phyloP scores from a whole-genome alignment of 208 protist genomes.

The Acanthamoeba rhysodes region DNA sequence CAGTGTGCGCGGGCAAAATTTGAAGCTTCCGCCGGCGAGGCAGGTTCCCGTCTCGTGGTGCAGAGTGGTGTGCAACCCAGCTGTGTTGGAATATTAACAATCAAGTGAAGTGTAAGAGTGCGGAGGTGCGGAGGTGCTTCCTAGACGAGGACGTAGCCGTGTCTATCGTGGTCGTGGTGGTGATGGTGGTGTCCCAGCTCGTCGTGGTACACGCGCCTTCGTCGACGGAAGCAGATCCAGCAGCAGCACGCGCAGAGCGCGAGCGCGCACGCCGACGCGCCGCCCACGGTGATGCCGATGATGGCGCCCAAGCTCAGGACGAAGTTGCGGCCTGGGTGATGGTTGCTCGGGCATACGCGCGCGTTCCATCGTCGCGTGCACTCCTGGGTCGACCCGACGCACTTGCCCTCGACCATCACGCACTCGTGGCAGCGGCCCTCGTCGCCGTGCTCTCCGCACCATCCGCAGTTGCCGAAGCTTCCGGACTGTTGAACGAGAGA shows the following conservation, averaged over 20 bases:
- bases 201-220: background rate
- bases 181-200: background rate
- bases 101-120: background rate
- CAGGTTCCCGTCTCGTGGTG: background rate
- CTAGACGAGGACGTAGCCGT: constrained; percentile 12
- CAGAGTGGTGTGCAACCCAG: background rate
- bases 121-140: background rate
- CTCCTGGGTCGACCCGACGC: background rate
- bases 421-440: background rate
- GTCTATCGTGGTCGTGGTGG: background rate
- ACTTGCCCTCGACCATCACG: background rate
- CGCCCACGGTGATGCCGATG: constrained; percentile 29
- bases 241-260: constrained; percentile 11
- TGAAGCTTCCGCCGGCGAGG: background rate
- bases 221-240: constrained; percentile 20
- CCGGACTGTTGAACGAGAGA: background rate
- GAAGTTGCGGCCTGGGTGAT: background rate
- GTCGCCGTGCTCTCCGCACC: constrained; percentile 16
- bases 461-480: background rate
- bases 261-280: background rate
- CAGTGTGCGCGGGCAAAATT: background rate
- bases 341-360: background rate
- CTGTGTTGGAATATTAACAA: background rate
- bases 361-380: background rate
- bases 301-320: constrained; percentile 3